These are phyloP conservation scores for Laguncularia racemosa DNA, from an alignment of 345 rosid genomes.

Conservation along the genomic window DNA sequence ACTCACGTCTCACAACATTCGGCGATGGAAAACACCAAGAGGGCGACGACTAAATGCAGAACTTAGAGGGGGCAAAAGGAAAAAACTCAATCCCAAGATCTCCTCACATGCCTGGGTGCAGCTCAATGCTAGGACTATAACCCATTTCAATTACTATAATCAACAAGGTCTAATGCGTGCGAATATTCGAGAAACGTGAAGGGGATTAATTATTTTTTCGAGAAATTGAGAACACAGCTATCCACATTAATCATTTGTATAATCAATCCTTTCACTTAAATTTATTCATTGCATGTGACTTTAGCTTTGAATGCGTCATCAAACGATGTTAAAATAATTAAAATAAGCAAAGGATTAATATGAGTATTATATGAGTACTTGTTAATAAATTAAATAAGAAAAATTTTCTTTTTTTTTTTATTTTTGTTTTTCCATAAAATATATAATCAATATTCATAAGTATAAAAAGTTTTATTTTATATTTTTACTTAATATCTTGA, in stretches of 20 bases:
- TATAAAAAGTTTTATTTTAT: too few relatives aligned
- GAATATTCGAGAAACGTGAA: constrained; percentile 54
- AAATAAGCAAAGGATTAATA: too few relatives aligned
- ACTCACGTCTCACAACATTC: background rate
- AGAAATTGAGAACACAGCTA: constrained; percentile 21
- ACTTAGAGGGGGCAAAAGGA: constrained; percentile 12
- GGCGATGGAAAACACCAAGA: constrained; percentile 13
- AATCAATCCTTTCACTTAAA: constrained; percentile 21
- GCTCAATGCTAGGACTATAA: constrained; percentile 18
- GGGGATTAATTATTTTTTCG: constrained; percentile 8
- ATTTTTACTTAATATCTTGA: too few relatives aligned
- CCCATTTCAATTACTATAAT: background rate
- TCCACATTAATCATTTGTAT: constrained; percentile 37
- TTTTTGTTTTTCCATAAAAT: too few relatives aligned
- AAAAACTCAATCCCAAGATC: constrained; percentile 46
- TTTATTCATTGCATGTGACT: constrained; percentile 41
- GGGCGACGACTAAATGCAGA: constrained; percentile 6
- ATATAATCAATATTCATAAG: too few relatives aligned
- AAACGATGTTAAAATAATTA: too few relatives aligned
- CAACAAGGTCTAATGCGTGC: constrained; percentile 36
- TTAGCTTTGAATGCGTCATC: constrained; percentile 15
- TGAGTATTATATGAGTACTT: too few relatives aligned
- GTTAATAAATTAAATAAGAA: too few relatives aligned
- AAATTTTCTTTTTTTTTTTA: too few relatives aligned
- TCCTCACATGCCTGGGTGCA: constrained; percentile 46